Evolutionary conservation across 2,329 filamentous ascomycete species (phyloP).

Genomic region (Aspergillus novoparasiticus): DNA sequence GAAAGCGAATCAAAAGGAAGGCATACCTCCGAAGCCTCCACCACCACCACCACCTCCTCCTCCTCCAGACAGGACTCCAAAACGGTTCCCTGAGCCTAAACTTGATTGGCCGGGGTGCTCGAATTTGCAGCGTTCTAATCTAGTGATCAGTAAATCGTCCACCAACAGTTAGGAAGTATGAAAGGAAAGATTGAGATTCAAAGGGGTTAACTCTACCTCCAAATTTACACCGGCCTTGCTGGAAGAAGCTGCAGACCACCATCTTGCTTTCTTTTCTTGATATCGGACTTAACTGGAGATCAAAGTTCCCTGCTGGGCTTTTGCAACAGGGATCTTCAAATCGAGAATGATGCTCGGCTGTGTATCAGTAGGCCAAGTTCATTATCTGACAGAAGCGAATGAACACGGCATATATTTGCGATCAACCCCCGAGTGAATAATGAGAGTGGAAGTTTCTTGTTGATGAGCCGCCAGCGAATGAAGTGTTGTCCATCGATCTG

Average conservation of each 20-base stretch:
- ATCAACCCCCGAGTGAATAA: neutral
- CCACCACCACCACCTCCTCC: constrained; percentile 25
- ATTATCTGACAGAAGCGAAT: neutral
- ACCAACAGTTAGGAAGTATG: neutral
- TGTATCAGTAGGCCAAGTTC: neutral
- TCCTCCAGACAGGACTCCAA: constrained; percentile 52
- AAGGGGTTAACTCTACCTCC: constrained; percentile 54
- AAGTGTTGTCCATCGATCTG: neutral
- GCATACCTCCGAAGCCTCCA: constrained; percentile 43
- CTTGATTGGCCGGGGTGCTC: constrained; percentile 56
- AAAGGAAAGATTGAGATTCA: neutral
- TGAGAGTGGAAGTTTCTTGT: neutral
- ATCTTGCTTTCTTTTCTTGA: constrained; percentile 30
- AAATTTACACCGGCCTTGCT: constrained; percentile 66
- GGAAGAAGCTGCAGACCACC: constrained; percentile 65
- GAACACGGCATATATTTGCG: neutral
- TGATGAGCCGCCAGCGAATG: neutral
- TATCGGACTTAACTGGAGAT: neutral
- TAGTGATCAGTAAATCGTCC: constrained; percentile 19
- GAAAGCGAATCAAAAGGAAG: neutral
- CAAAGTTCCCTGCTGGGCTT: neutral
- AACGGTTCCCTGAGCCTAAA: constrained; percentile 57
- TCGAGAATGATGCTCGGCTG: neutral
- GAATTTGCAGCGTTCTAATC: constrained; percentile 59
- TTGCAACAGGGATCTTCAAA: neutral